Evolutionary conservation across 1,284 basidiomycete genomes (phyloP).

Genomic region (Trametes versicolor): DNA sequence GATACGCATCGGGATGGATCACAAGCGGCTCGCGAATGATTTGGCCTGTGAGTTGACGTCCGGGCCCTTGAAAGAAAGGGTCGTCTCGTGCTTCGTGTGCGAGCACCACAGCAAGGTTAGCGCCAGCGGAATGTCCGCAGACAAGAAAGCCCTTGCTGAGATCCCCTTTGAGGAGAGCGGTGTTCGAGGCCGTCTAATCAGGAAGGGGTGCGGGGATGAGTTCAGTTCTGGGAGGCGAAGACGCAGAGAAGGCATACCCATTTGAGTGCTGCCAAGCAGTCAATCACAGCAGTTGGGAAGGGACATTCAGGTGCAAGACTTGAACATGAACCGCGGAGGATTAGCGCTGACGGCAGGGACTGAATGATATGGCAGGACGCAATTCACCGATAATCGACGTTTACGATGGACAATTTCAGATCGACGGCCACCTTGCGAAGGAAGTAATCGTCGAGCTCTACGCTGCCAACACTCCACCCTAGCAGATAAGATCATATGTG

Average conservation of each 20-base stretch:
- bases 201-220: too few species aligned
- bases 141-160: slow-evolving; percentile 20
- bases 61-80: slow-evolving; percentile 26
- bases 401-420: slow-evolving; percentile 36
- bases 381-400: slow-evolving; percentile 28
- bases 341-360: not conserved
- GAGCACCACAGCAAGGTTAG: slow-evolving; percentile 33
- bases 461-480: slow-evolving; percentile 23
- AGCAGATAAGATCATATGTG: not conserved
- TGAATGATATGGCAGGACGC: not conserved
- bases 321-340: not conserved
- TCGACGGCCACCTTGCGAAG: slow-evolving; percentile 26
- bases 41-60: slow-evolving; percentile 23
- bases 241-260: slow-evolving; percentile 24
- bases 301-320: slow-evolving; percentile 31
- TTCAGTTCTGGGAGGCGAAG: too few species aligned
- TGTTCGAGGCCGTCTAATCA: not conserved
- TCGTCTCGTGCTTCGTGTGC: slow-evolving; percentile 36
- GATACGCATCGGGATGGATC: slow-evolving; percentile 22
- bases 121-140: slow-evolving; percentile 40
- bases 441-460: slow-evolving; percentile 33
- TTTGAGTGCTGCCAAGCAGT: slow-evolving; percentile 34
- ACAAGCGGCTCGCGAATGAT: slow-evolving; percentile 22
- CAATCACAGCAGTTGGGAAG: slow-evolving; percentile 30
- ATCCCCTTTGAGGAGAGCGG: not conserved